Conservation (phyloP, 73 alveolate genomes). For the Durusdinium trenchii region DNA sequence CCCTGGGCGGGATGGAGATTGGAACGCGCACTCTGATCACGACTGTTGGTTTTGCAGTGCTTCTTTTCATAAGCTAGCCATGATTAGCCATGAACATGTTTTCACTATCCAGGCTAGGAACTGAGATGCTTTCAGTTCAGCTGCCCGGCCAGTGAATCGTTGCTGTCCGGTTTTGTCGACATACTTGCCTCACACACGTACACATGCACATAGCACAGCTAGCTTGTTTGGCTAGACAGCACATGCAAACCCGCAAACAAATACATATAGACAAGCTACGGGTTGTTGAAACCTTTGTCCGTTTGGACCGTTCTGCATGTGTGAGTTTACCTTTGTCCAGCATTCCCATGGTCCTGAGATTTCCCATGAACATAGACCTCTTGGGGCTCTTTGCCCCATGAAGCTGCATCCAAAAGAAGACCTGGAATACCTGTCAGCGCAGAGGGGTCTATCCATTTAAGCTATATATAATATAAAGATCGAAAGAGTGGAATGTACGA, state of each 20-base stretch:
- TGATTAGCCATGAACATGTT: background rate
- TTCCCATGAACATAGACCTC: background rate
- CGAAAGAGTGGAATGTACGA: background rate
- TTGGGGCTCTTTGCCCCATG: background rate
- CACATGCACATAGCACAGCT: background rate
- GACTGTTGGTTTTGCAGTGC: too few relatives aligned
- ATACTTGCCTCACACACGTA: background rate
- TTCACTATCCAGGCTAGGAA: background rate
- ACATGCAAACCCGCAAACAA: background rate
- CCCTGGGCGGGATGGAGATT: background rate
- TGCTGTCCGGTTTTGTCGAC: background rate
- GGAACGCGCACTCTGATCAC: background rate
- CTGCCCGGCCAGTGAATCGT: background rate
- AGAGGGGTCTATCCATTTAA: too few relatives aligned
- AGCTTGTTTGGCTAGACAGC: too few relatives aligned
- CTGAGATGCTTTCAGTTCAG: background rate
- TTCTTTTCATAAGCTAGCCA: background rate
- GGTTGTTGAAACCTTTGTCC: background rate
- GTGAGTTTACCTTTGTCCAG: background rate
- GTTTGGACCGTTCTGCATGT: background rate
- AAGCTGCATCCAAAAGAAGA: constrained; percentile 45
- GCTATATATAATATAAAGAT: background rate
- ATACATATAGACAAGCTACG: too few relatives aligned
- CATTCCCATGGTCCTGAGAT: background rate
- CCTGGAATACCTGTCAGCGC: background rate